Base-by-base conservation (phyloP, 73 alveolate species). In the Tetrahymena thermophila region DNA sequence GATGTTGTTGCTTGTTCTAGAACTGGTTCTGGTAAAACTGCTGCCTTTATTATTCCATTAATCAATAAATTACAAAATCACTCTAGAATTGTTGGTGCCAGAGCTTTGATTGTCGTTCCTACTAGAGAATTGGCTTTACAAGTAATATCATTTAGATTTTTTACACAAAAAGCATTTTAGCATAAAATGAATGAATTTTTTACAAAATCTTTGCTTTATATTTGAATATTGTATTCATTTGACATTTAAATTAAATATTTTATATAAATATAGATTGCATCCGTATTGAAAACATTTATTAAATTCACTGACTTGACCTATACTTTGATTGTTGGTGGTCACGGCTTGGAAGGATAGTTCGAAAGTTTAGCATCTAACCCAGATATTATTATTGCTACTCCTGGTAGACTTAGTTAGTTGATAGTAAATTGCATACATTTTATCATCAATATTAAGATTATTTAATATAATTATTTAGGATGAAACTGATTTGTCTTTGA, bases 21-120 rank as follows among this genome's bases (percentile, higher is more conserved):
- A 96, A 99, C 99, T n/a, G 99, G 99, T 13, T 96, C 99, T 55
- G 99, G 99, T 37, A 99, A 99, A 96, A 99, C 99, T 5, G 99
- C 99, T 9, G 99, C 99, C 15, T 99, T 99, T 96, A 89, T 99
- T 38, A 98, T 99, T 93, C 99, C 99, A 57, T 56, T 98, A 96
- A 94, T 99, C 34, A 98, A 98, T 42, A 98, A 97, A 93, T 95
- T 99, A 28, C 96, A 99, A 95, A 84, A 93, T 71, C 99, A 99
- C 94, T 97, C 99, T 43, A 98, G 97, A 85, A 97, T 98, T 9
- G 99, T 98, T 4, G 99, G 99, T 38, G 98, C 99, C 38, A 96
- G 99, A 56, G 98, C 99, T 71, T 94, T 99, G 14, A 96, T 99
- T 56, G 94, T 99, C 43, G 97, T 99, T 40, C 99, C 99, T 14